phyloP scores from a whole-genome alignment of 2,329 filamentous ascomycete species.

The Didymella lethalis region DNA sequence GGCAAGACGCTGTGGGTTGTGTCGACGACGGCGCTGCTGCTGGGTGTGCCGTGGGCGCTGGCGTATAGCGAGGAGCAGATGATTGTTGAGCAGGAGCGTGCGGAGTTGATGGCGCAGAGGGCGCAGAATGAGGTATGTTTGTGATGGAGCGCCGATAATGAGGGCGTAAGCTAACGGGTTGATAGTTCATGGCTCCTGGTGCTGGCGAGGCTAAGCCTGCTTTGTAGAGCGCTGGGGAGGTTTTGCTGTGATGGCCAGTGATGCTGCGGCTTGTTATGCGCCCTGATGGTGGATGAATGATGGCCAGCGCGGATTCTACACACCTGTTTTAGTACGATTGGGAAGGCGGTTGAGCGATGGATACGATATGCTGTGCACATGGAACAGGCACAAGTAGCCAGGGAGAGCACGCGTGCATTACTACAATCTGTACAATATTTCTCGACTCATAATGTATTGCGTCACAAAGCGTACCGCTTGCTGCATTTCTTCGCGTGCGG shows the following conservation, averaged over 20 bases:
- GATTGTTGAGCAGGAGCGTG: slow-evolving; percentile 95
- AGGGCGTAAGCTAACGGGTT: neutral
- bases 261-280: neutral
- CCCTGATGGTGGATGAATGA: neutral
- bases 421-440: slow-evolving; percentile 40
- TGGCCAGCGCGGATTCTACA: slow-evolving; percentile 1
- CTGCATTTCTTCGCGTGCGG: neutral
- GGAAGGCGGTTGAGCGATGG: slow-evolving; percentile 1
- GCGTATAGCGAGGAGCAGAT: slow-evolving; percentile 96
- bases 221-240: slow-evolving; percentile 33
- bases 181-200: slow-evolving; percentile 48
- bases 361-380: slow-evolving; percentile 28
- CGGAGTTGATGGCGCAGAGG: slow-evolving; percentile 94
- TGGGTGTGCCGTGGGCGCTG: slow-evolving; percentile 92
- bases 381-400: slow-evolving; percentile 14
- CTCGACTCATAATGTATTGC: slow-evolving; percentile 41
- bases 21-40: slow-evolving; percentile 84
- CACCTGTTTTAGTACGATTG: slow-evolving; percentile 35
- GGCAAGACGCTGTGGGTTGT: slow-evolving; percentile 92
- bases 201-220: slow-evolving; percentile 46
- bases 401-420: slow-evolving; percentile 14
- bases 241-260: neutral
- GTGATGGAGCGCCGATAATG: neutral
- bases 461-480: slow-evolving; percentile 11
- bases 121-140: slow-evolving; percentile 73